A percentile compares a stretch with the other conserved stretches of the same genome.
Evolutionary conservation across 2,329 filamentous ascomycete genomes (phyloP).

Genomic region (Nothopassalora personata): DNA sequence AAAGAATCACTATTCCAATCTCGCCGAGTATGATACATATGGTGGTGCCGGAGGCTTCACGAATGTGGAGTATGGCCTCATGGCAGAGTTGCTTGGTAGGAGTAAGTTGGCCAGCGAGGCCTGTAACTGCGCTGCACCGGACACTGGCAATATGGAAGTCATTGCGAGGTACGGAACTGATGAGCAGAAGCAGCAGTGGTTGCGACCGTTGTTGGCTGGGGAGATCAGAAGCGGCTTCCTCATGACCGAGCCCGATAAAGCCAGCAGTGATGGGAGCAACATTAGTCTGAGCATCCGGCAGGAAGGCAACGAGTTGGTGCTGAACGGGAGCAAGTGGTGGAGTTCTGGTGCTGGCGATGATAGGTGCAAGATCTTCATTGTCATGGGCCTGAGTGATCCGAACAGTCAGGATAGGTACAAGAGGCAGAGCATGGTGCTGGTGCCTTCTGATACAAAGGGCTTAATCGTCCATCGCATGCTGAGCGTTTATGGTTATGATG

Average conservation of each 20-base stretch:
- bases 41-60: slow-evolving; percentile 82
- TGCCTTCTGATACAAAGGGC: slow-evolving; percentile 73
- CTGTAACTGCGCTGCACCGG: slow-evolving; percentile 58
- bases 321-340: slow-evolving; percentile 99
- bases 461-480: slow-evolving; percentile 92
- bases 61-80: slow-evolving; percentile 94
- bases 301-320: slow-evolving; percentile 84
- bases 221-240: slow-evolving; percentile 47
- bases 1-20: slow-evolving; percentile 69
- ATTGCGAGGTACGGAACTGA: slow-evolving; percentile 49
- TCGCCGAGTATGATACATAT: slow-evolving; percentile 39
- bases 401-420: slow-evolving; percentile 71
- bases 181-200: slow-evolving; percentile 47
- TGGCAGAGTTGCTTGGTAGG: slow-evolving; percentile 93
- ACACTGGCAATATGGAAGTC: slow-evolving; percentile 50
- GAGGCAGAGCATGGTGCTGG: slow-evolving; percentile 90
- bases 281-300: slow-evolving; percentile 64
- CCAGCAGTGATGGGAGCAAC: slow-evolving; percentile 47
- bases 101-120: slow-evolving; percentile 81
- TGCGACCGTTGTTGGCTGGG: slow-evolving; percentile 46
- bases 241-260: slow-evolving; percentile 43
- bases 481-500: slow-evolving; percentile 91
- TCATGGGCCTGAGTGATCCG: slow-evolving; percentile 89
- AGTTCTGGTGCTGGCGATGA: slow-evolving; percentile 90
- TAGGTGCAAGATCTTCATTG: slow-evolving; percentile 86